Base-by-base conservation (phyloP, 345 rosid genomes). In the Trapa incisa region DNA sequence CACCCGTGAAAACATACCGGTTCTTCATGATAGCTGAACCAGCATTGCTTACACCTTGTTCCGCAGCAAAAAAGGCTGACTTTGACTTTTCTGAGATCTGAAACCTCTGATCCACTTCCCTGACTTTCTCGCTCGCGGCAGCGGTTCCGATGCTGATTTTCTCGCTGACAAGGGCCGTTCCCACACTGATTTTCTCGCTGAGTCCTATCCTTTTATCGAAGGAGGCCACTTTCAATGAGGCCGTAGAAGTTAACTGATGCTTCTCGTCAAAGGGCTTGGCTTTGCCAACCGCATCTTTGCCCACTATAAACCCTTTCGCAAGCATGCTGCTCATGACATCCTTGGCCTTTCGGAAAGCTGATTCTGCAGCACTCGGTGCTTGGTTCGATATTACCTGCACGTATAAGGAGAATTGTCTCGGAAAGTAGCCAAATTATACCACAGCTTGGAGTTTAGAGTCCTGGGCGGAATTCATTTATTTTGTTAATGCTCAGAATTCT, bases 51-150 rank as follows among this genome's bases (percentile, higher is more conserved):
- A 91, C 91, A 53, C 83, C 91, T 74, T 91, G 88, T 79, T 89
- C 99, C 0, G 99, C 96, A 45, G 79, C 92, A 10, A 93, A 86
- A 50, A 89, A 84, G 54, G 99, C 96, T 9, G 91, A 85, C 70
- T 88, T 94, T 22, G 99, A 87, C 81, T 91, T 94, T 84, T 85
- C 99, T 0, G 99, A 86, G 50, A 94, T 97, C 76, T 91, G 99
- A 76, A 81, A 91, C 78, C 89, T 94, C 79, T 84, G 84, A 76
- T 94, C 99, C 73, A 87, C 96, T 80, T 89, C 97, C 58, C 97
- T 82, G 41, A 91, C 96, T 75, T 89, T 94, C 71, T 80, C 95
- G 33, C 99, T 71, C 61, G 89, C 90, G 11, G 83, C 87, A 35
- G 85, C 53, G 8, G 97, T 87, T 48, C 96, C 86, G 11, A 84